Evolutionary conservation across 441 rosid species (phyloP).

Genomic region (Euphorbia celastroides): DNA sequence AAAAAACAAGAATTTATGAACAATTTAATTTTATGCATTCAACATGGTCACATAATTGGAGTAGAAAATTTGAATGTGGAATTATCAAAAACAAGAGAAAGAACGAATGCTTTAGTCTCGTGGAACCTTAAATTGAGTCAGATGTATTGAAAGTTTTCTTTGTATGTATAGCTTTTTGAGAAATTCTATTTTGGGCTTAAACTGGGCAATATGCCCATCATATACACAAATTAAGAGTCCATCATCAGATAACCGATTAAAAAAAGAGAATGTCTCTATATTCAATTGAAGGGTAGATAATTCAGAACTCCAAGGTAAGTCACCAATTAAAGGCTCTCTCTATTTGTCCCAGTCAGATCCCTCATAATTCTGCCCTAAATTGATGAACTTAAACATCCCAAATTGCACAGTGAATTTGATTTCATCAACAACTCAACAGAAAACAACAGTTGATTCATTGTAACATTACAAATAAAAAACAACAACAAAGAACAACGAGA

Average conservation of each 20-base stretch:
- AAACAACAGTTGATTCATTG: slow-evolving; percentile 9
- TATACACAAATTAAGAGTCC: not conserved
- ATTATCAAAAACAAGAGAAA: no score
- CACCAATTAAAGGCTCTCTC: no score
- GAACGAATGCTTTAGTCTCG: no score
- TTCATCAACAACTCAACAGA: not conserved
- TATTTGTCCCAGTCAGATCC: not conserved
- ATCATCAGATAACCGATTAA: not conserved
- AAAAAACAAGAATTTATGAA: not conserved
- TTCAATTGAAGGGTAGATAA: no score
- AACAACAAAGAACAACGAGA: not conserved
- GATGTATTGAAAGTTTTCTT: no score
- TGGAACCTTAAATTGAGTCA: no score
- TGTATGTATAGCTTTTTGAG: no score
- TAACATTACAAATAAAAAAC: slow-evolving; percentile 14
- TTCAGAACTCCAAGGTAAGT: no score
- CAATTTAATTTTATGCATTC: not conserved
- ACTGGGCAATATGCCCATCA: not conserved
- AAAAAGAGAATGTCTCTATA: no score
- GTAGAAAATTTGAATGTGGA: no score
- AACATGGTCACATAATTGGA: no score
- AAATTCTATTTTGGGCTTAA: not conserved
- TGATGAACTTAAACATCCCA: not conserved
- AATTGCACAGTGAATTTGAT: no score
- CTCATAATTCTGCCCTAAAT: not conserved